phyloP scores from a whole-genome alignment of 805 yeast genomes.

The Komagataella pseudopastoris region DNA sequence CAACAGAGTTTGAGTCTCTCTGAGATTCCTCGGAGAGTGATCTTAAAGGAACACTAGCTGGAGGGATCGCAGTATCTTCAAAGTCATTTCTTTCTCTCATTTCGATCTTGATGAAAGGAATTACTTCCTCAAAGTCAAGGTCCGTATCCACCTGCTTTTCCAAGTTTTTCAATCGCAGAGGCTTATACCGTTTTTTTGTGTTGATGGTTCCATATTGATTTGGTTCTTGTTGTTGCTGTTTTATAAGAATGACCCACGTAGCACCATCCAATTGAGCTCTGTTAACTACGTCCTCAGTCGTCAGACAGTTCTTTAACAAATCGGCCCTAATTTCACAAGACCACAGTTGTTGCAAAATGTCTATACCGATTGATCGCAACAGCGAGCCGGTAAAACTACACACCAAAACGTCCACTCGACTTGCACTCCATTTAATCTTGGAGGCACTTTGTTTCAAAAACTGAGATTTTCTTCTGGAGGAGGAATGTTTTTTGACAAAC shows the following conservation, averaged over 20 bases:
- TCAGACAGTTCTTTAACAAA: conserved; percentile 26
- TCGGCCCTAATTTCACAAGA: conserved; percentile 70
- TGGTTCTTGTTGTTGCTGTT: conserved; percentile 21
- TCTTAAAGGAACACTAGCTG: neutral
- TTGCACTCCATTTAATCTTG: conserved; percentile 32
- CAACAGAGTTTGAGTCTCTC: conserved; percentile 7
- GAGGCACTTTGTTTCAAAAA: conserved; percentile 19
- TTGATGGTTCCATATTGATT: conserved; percentile 3
- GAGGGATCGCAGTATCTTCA: neutral
- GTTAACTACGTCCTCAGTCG: conserved; percentile 50
- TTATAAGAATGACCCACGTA: conserved; percentile 65
- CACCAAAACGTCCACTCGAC: conserved; percentile 73
- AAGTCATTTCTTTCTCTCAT: conserved; percentile 9
- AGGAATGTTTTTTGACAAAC: conserved; percentile 9
- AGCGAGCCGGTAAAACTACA: conserved; percentile 49
- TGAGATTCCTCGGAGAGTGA: neutral
- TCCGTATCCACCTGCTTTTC: conserved; percentile 54
- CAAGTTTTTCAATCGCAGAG: conserved; percentile 58
- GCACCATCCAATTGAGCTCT: conserved; percentile 59
- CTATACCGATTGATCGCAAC: conserved; percentile 48
- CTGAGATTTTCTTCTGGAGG: conserved; percentile 15
- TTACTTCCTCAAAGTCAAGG: conserved; percentile 55
- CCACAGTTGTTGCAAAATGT: conserved; percentile 60
- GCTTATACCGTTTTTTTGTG: conserved; percentile 49
- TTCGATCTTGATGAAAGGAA: conserved; percentile 21